Evolutionary conservation across 139 green algal genomes (phyloP), one percentile per base, ranked within the genome.

Genomic region (Tetradesmus obliquus): DNA sequence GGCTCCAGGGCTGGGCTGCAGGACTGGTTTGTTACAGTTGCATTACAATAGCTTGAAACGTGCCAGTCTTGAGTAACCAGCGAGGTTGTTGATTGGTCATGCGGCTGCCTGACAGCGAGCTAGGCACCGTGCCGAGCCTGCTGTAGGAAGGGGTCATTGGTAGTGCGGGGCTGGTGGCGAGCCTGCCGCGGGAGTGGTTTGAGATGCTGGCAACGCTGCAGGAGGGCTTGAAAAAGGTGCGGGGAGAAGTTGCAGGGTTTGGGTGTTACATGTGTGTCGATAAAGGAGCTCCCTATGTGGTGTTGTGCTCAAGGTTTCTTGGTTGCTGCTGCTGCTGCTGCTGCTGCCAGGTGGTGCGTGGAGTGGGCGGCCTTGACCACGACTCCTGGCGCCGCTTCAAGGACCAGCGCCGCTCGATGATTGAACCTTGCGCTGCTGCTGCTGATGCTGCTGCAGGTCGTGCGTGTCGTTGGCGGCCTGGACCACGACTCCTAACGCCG

Each of bases 111-210:
- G 98, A 99, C 94, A 88, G 90, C 62, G 94, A 96, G 91, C 82
- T 95, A 32, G 93, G 95, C 15, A 55, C 92, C 2, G 94, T 98
- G 54, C 97, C 96, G 5, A 98, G 97, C 0, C 53, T 97, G 45
- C 93, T 99, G 66, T 99, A 97, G 93, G 98, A 94, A n/a, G 98
- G 96, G 2, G 96, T 98, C 66, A 97, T 97, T 58, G 98, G 98
- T 0, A 93, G 95, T n/a, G 95, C 99, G 53, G 98, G 98, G 54
- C 93, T 99, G 17, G 90, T 99, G 0, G 97, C 97, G 45, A 96
- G 90, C 55, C 94, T 99, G 88, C 95, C 97, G 2, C 88, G 91
- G 45, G 69, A 95, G 8, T 88, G 95, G 82, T 99, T 96, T 91
- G 84, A 96, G 22, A 94, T 97, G 71, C 91, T 99, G 24, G 87